Conservation (phyloP, 495 filamentous ascomycete species). For the Aspergillus nanangensis region DNA sequence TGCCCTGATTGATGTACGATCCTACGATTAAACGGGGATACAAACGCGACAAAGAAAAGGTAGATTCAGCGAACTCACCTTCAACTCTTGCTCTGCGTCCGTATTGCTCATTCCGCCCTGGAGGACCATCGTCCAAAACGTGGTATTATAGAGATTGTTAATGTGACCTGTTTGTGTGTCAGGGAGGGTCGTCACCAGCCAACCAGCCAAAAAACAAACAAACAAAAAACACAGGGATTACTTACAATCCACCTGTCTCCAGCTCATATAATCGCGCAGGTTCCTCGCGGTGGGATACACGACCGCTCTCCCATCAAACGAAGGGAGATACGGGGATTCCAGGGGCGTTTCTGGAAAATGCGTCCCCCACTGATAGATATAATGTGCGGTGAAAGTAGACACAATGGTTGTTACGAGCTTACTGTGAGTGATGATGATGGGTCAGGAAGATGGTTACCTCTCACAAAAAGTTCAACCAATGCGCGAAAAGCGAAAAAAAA, state of each 20-base stretch:
- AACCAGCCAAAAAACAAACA: not conserved
- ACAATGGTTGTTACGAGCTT: constrained; percentile 89
- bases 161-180: constrained; percentile 68
- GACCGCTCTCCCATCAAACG: constrained; percentile 89
- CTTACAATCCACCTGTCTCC: constrained; percentile 94
- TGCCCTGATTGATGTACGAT: constrained; percentile 55
- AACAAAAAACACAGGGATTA: constrained; percentile 4
- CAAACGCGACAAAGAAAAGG: not conserved
- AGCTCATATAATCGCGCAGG: constrained; percentile 90
- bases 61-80: constrained; percentile 42
- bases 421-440: too few species aligned
- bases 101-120: constrained; percentile 67
- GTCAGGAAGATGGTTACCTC: too few species aligned
- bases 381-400: constrained; percentile 90
- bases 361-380: constrained; percentile 72
- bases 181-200: not conserved
- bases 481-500: too few species aligned
- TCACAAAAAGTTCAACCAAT: too few species aligned
- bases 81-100: constrained; percentile 74
- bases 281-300: constrained; percentile 75
- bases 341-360: constrained; percentile 68
- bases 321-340: constrained; percentile 66
- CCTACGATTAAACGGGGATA: not conserved
- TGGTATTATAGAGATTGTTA: constrained; percentile 97
- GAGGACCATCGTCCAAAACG: constrained; percentile 85